A percentile compares a stretch with the other conserved stretches of the same genome.
Conservation (phyloP, 176 grass and related monocot genomes). For the Musa itinerans region DNA sequence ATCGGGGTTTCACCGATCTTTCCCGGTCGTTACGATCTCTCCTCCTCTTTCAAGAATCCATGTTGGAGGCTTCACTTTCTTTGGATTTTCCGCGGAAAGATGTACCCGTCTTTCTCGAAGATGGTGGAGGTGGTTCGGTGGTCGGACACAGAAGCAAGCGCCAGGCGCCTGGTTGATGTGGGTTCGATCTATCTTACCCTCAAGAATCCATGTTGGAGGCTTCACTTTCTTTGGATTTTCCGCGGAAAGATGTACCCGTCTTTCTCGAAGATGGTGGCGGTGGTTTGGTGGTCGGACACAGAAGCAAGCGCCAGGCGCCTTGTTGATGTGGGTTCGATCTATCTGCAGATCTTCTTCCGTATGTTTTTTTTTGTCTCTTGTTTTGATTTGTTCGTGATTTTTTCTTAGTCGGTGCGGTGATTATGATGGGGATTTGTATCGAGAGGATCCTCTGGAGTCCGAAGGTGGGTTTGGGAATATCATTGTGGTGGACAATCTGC, state of each 20-base stretch:
- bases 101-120: background rate
- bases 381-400: slow-evolving; percentile 1
- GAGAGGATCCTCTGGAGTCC: slow-evolving; percentile 59
- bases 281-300: slow-evolving; percentile 42
- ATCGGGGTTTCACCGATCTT: no score
- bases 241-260: no score
- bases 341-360: background rate
- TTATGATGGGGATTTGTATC: slow-evolving; percentile 51
- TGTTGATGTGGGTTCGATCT: slow-evolving; percentile 52
- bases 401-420: slow-evolving; percentile 32
- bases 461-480: slow-evolving; percentile 55
- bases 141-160: slow-evolving; percentile 47
- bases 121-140: slow-evolving; percentile 42
- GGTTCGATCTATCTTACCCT: slow-evolving; percentile 49
- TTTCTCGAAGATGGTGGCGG: slow-evolving; percentile 63
- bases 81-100: background rate
- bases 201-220: no score
- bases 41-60: no score
- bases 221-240: no score
- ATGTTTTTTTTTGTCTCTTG: background rate
- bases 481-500: slow-evolving; percentile 76
- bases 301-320: slow-evolving; percentile 23
- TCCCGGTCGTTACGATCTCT: no score
- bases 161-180: slow-evolving; percentile 34
- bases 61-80: no score